Evolutionary conservation across 2,329 filamentous ascomycete genomes (phyloP), one percentile per base, ranked within the genome.

Genomic region (Paraphaeosphaeria minitans): DNA sequence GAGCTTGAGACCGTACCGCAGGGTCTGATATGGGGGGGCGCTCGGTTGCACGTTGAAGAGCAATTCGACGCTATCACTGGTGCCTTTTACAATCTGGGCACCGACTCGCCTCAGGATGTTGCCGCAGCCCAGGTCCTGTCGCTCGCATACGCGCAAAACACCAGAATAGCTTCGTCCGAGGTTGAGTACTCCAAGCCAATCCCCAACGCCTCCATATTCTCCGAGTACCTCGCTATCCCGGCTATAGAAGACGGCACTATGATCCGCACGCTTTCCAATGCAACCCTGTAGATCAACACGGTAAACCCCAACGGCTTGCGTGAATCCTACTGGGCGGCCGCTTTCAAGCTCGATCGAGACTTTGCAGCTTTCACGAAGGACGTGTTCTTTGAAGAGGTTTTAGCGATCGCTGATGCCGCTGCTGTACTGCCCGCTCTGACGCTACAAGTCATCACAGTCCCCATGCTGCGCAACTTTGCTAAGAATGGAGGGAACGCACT

Each of bases 11-110:
- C 69, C 7, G 56, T 71, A 6, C 58, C 67, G 1, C 65, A 69
- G 21, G 67, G 60, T 3, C 58, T 54, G n/a, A 68, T 74, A 64
- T 75, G 70, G 70, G 70, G 70, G 7, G 71, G 69, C 10, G 8
- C 37, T 33, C 66, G 66, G 7, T 24, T 35, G 1, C 61, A 69
- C 39, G 42, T 60, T n/a, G 42, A 57, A 16, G n/a, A 42, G 1
- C 42, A 64, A 8, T 69, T 66, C 43, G 61, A 65, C 3, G 63
- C 64, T 2, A 52, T 73, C 8, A 59, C 71, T 16, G 27, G 66
- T 1, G 70, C 70, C 0, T 74, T 68, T 53, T 57, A 64, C 56
- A 67, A 71, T n/a, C 63, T 73, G 4, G 68, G 67, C 10, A 62
- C 53, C 31, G 69, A 68, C 27, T 59, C 63, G 1, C 63, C 57